Evolutionary conservation across 2,329 filamentous ascomycete species (phyloP).

Genomic region (Colletotrichum sp.): DNA sequence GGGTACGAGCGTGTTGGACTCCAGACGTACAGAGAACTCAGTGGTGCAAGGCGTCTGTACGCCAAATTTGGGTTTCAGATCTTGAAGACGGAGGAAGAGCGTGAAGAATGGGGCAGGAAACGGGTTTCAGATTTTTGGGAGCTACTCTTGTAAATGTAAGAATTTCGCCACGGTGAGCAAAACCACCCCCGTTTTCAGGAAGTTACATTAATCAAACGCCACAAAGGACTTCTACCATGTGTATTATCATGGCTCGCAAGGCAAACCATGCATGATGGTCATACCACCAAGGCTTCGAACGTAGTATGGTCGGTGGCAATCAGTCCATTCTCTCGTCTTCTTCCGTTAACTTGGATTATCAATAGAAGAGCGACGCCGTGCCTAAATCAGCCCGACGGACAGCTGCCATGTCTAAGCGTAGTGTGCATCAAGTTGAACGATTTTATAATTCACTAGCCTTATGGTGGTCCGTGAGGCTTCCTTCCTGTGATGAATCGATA

Average conservation of each 20-base stretch:
- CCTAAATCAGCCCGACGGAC: neutral
- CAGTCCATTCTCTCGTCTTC: neutral
- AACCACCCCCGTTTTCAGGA: neutral
- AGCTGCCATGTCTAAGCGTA: neutral
- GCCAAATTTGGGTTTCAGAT: conserved; percentile 22
- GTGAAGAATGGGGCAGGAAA: neutral
- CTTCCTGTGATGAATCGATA: conserved; percentile 38
- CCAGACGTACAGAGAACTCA: conserved; percentile 21
- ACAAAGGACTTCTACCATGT: no score
- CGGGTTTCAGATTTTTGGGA: neutral
- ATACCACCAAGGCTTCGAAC: neutral
- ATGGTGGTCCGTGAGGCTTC: conserved; percentile 12
- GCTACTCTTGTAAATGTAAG: rapidly evolving
- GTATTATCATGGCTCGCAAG: neutral
- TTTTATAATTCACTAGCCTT: no score
- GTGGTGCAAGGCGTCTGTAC: conserved; percentile 24
- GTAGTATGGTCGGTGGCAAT: rapidly evolving
- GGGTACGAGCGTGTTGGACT: conserved; percentile 24
- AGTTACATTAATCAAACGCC: neutral
- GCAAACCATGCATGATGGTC: neutral
- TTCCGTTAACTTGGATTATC: neutral
- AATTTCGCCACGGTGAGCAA: neutral
- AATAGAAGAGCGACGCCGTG: neutral
- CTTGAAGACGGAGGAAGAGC: neutral
- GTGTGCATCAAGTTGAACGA: rapidly evolving